Conservation (phyloP, 768 basidiomycete genomes). For the Pleurotus djamor region DNA sequence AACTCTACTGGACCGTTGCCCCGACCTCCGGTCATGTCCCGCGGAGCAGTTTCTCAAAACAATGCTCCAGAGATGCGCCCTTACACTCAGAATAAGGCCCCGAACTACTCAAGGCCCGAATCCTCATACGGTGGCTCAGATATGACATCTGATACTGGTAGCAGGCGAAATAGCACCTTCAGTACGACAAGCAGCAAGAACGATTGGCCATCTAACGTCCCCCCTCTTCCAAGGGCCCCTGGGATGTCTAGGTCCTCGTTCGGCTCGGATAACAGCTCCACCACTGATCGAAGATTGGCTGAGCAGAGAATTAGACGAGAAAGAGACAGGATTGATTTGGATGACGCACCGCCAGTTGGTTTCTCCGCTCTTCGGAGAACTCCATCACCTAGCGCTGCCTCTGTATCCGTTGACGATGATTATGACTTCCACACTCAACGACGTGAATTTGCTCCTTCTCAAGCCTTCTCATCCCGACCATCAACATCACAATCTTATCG, state of each 20-base stretch:
- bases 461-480: conserved; percentile 13
- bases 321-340: conserved; percentile 16
- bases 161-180: neutral
- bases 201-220: neutral
- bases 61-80: neutral
- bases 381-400: conserved; percentile 21
- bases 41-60: neutral
- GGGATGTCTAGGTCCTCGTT: neutral
- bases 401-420: neutral
- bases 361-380: conserved; percentile 20
- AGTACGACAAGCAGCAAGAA: neutral
- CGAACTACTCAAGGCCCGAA: neutral
- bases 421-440: neutral
- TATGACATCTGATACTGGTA: neutral
- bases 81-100: neutral
- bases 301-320: neutral
- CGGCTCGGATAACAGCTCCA: neutral
- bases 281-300: neutral
- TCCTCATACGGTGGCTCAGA: neutral
- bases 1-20: conserved; percentile 3
- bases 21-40: conserved; percentile 5
- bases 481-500: neutral
- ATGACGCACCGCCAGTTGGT: conserved; percentile 31
- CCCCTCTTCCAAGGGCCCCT: conserved; percentile 4
- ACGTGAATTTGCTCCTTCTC: neutral